Base-by-base conservation (phyloP, 208 protist species). In the Wallacemonas rigidus region DNA sequence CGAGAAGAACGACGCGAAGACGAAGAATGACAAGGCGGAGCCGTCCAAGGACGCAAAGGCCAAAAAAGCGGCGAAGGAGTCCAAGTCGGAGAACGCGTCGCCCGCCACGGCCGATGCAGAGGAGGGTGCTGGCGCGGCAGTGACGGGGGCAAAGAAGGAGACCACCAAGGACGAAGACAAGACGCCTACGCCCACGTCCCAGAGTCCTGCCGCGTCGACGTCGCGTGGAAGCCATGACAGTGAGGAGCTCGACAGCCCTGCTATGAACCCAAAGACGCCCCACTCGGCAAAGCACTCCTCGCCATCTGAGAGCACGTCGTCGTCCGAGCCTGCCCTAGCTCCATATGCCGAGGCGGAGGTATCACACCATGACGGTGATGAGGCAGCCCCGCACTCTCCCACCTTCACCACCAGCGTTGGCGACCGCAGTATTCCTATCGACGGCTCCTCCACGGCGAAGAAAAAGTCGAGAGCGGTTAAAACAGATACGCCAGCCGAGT, bases 21-120 rank as follows among this genome's bases (percentile, higher is more conserved):
- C 77, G 51, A 17, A 67, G 76, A 15, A 38, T 2, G 17, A 38
- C 56, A 43, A 62, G 56, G 40, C 64, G 45, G 53, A 78, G 3
- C 1, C 11, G 2, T 67, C 26, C 5, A 38, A 79, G 61, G 54
- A 60, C 36, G 61, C 14, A 57, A 57, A 3, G 5, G 38, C 17
- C 38, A 67, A 69, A 56, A 50, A 48, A 14, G 72, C 38, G 26
- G 38, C 12, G 1, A n/a, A 56, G 14, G 14, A 12, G 15, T 51
- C 54, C 3, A 71, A 65, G 69, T 63, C 3, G 26, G 26, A 26
- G 38, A 80, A 62, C 39, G 63, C 12, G 53, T 51, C 47, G 44
- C 43, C 69, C 8, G 50, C 63, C 15, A 26, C 26, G 26, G 26
- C 26, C 26, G 26, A 26, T 26, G 26, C 26, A 26, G 26, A 26